These are phyloP conservation scores for Leccinum subgranulosum DNA, from an alignment of 768 basidiomycete genomes.

Conservation along the genomic window DNA sequence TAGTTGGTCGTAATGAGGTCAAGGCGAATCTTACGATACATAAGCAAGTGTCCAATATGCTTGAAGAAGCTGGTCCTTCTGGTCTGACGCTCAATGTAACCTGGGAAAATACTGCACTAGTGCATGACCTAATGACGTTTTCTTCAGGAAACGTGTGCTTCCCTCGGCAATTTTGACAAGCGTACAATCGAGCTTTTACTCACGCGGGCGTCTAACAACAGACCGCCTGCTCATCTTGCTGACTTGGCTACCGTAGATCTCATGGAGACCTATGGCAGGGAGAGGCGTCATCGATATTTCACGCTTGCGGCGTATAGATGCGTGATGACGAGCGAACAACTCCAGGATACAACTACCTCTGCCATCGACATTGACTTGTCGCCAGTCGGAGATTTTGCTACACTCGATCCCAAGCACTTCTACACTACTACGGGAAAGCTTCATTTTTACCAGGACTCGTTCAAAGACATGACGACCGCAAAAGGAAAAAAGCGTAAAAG, in stretches of 20 bases:
- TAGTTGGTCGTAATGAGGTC: conserved; percentile 38
- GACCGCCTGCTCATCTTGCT: conserved; percentile 66
- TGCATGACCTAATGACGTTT: conserved; percentile 4
- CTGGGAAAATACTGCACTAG: background rate
- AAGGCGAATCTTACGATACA: conserved; percentile 70
- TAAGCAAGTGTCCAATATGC: conserved; percentile 71
- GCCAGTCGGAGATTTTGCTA: conserved; percentile 52
- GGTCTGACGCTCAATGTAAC: conserved; percentile 74
- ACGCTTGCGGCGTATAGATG: conserved; percentile 65
- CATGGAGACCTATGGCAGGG: conserved; percentile 81
- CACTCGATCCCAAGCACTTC: conserved; percentile 47
- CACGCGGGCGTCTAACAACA: conserved; percentile 58
- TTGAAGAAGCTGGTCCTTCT: conserved; percentile 62
- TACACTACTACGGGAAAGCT: conserved; percentile 47
- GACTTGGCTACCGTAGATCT: conserved; percentile 68
- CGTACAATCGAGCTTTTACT: conserved; percentile 83
- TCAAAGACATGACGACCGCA: conserved; percentile 33
- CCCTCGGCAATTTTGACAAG: conserved; percentile 69
- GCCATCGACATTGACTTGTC: conserved; percentile 47
- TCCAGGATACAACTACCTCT: conserved; percentile 49
- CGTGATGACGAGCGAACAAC: conserved; percentile 60
- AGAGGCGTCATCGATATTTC: conserved; percentile 84
- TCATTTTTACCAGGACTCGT: conserved; percentile 46
- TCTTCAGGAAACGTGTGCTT: conserved; percentile 56
- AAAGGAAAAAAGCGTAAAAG: conserved; percentile 32